A percentile compares a stretch with the other conserved stretches of the same genome.
Conservation (phyloP, 164 flowering plant genomes). For the Piper longum region DNA sequence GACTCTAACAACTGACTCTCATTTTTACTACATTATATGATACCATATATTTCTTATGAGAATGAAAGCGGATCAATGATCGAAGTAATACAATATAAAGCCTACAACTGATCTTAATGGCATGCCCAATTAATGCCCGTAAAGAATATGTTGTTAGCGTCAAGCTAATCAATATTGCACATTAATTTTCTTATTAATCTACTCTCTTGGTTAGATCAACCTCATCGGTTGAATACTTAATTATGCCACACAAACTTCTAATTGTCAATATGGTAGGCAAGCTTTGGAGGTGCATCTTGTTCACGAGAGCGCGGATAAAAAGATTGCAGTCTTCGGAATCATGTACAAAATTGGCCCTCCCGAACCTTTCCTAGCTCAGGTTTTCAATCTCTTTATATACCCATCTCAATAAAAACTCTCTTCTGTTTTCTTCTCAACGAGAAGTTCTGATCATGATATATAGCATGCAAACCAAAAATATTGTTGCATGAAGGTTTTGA, state of each 20-base stretch:
- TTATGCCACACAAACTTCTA: neutral
- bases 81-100: neutral
- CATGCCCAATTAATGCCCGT: no score
- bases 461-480: neutral
- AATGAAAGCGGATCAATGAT: neutral
- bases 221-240: neutral
- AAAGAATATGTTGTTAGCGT: no score
- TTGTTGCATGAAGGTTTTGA: conserved; percentile 6
- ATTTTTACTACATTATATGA: no score
- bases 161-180: neutral
- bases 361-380: conserved; percentile 40
- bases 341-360: conserved; percentile 37
- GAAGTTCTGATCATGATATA: neutral
- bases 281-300: conserved; percentile 50
- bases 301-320: conserved; percentile 24
- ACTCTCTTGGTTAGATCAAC: neutral
- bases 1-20: no score
- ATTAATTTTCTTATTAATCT: neutral
- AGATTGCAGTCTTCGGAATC: conserved; percentile 39
- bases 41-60: neutral
- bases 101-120: no score
- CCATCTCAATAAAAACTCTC: neutral
- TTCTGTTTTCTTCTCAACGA: conserved; percentile 1
- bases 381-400: conserved; percentile 7
- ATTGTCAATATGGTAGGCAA: neutral